These are phyloP conservation scores for Asterionellopsis glacialis DNA, from an alignment of 108 stramenopile genomes.

Conservation along the genomic window DNA sequence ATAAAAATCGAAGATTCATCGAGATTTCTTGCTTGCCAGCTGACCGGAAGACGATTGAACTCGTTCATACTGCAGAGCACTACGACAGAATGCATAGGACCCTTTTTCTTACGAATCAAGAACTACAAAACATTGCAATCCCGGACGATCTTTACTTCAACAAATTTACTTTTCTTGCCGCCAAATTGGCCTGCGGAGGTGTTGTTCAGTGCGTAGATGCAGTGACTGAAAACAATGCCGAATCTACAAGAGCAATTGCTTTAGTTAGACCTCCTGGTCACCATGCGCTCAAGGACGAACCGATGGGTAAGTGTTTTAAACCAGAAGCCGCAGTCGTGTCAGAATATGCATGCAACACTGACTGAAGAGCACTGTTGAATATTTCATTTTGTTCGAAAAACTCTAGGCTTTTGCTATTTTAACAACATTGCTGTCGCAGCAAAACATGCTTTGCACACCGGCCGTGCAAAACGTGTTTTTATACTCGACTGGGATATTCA, in stretches of 20 bases:
- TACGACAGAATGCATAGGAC: conserved; percentile 6
- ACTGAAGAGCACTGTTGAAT: neutral
- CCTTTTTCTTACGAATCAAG: conserved; percentile 1
- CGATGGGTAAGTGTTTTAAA: conserved; percentile 18
- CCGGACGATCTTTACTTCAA: conserved; percentile 25
- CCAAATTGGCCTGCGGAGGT: conserved; percentile 20
- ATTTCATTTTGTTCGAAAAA: neutral
- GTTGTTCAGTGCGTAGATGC: conserved; percentile 22
- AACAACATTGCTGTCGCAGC: conserved; percentile 41
- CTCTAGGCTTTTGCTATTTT: conserved; percentile 53
- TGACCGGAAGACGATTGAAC: conserved; percentile 5
- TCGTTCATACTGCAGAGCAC: conserved; percentile 19
- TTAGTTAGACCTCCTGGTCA: conserved; percentile 19
- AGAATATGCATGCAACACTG: neutral
- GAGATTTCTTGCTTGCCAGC: conserved; percentile 11
- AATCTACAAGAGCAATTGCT: conserved; percentile 4
- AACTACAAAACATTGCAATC: neutral
- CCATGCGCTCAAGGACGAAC: conserved; percentile 8
- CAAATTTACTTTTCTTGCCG: conserved; percentile 19
- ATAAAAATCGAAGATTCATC: neutral
- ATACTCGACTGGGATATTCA: conserved; percentile 54
- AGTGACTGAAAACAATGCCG: neutral
- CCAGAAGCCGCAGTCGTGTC: neutral
- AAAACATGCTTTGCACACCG: conserved; percentile 6
- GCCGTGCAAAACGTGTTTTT: conserved; percentile 17